Conservation (phyloP, 164 flowering plant genomes). For the Vitis labrusca region DNA sequence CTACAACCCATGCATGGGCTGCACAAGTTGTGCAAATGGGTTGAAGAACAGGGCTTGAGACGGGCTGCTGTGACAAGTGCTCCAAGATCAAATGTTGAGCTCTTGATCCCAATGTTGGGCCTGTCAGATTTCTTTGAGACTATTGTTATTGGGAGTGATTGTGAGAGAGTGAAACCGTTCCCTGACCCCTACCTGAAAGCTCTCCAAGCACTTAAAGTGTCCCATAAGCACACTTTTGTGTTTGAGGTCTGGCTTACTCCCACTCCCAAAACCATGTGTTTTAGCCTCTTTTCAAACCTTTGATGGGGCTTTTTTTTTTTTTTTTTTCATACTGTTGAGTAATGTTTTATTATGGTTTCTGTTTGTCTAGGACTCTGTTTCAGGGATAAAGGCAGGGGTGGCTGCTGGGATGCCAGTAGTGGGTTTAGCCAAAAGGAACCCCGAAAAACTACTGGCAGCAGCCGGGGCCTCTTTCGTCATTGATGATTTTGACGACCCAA, state of each 20-base stretch:
- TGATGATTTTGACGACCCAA: constrained; percentile 65
- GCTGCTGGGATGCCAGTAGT: constrained; percentile 84
- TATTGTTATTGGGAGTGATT: constrained; percentile 56
- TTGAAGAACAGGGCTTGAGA: constrained; percentile 65
- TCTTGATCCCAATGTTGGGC: constrained; percentile 52
- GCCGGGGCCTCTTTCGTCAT: constrained; percentile 65
- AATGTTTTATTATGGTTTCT: background rate
- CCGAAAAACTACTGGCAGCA: constrained; percentile 43
- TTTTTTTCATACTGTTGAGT: background rate
- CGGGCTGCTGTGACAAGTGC: constrained; percentile 86
- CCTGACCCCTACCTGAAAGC: constrained; percentile 77
- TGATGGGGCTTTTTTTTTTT: background rate
- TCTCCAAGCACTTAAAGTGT: constrained; percentile 46
- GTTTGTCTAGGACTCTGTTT: constrained; percentile 58
- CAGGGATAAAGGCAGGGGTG: constrained; percentile 81
- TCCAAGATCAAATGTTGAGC: constrained; percentile 68
- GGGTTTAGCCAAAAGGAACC: constrained; percentile 66
- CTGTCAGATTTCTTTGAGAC: constrained; percentile 52
- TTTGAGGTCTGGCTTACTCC: constrained; percentile 53
- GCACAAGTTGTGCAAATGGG: constrained; percentile 57
- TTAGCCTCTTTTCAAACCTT: background rate
- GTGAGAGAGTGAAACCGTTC: constrained; percentile 75
- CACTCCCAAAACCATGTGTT: background rate
- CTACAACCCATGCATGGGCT: constrained; percentile 57
- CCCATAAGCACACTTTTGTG: constrained; percentile 53